Evolutionary conservation across 1,284 basidiomycete genomes (phyloP).

Genomic region (Rhodotorula mucilaginosa): DNA sequence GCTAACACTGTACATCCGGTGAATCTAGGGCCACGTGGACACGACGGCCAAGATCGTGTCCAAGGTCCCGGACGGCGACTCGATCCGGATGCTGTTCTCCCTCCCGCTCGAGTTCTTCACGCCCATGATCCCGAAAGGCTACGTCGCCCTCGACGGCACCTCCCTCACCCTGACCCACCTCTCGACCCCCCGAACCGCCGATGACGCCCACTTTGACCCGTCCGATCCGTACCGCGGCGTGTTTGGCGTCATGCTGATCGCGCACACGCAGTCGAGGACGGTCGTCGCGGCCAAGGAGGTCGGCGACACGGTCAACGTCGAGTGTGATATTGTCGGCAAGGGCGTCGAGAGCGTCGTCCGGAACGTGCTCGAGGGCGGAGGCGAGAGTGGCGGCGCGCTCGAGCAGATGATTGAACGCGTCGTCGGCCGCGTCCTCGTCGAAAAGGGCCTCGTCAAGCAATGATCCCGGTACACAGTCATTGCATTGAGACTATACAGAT

Average conservation of each 20-base stretch:
- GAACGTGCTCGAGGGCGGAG: constrained; percentile 64
- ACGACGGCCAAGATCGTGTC: constrained; percentile 73
- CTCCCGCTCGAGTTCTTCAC: constrained; percentile 64
- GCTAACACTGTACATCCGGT: too few species aligned
- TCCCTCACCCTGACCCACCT: constrained; percentile 88
- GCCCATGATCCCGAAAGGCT: constrained; percentile 91
- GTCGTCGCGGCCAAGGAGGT: constrained; percentile 72
- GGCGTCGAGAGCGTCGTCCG: constrained; percentile 77
- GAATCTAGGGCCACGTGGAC: constrained; percentile 81
- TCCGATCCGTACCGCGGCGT: constrained; percentile 47
- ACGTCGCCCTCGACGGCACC: constrained; percentile 89
- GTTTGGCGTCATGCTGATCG: constrained; percentile 93
- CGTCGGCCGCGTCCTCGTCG: constrained; percentile 63
- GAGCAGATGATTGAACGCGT: constrained; percentile 65
- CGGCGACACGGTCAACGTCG: constrained; percentile 86
- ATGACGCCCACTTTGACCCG: constrained; percentile 15
- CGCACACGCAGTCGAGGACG: constrained; percentile 86
- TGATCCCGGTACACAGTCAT: not conserved
- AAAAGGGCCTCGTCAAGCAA: constrained; percentile 29
- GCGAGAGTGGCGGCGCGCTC: constrained; percentile 54
- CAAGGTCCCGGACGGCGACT: constrained; percentile 75
- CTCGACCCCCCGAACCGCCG: constrained; percentile 57
- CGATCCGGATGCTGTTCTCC: constrained; percentile 75
- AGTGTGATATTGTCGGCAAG: constrained; percentile 90
- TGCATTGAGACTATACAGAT: not conserved